These are phyloP conservation scores for Ceratocystis cubensis DNA, from an alignment of 2,329 filamentous ascomycete species.

Conservation along the genomic window DNA sequence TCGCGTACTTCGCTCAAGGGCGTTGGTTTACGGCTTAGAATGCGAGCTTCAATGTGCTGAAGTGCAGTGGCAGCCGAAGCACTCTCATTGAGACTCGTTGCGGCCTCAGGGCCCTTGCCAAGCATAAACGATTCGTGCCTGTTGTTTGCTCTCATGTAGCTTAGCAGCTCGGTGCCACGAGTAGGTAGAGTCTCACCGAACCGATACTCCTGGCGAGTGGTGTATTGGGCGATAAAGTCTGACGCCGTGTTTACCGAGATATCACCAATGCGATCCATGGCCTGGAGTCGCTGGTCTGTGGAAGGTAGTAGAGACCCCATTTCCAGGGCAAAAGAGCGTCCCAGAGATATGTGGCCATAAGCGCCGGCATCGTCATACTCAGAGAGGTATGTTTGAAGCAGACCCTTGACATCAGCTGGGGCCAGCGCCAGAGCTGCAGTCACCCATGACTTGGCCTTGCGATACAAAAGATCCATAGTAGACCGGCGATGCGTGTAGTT, in stretches of 20 bases:
- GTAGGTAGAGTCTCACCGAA: conserved; percentile 66
- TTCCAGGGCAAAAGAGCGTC: conserved; percentile 85
- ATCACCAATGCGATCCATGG: conserved; percentile 62
- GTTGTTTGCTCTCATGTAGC: conserved; percentile 37
- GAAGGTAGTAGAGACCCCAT: conserved; percentile 77
- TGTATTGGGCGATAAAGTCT: conserved; percentile 94
- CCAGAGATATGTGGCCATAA: conserved; percentile 84
- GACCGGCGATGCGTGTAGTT: conserved; percentile 70
- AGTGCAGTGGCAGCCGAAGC: conserved; percentile 53
- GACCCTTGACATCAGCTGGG: conserved; percentile 83
- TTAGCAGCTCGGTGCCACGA: conserved; percentile 53
- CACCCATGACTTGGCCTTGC: conserved; percentile 69
- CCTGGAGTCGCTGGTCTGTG: conserved; percentile 73
- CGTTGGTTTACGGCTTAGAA: conserved; percentile 55
- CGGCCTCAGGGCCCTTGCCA: conserved; percentile 31
- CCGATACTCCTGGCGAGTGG: conserved; percentile 87
- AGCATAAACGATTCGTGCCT: conserved; percentile 42
- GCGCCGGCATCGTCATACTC: conserved; percentile 78
- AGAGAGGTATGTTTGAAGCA: conserved; percentile 91
- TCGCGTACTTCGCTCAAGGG: conserved; percentile 65
- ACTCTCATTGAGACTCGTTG: conserved; percentile 31
- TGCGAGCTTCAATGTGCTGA: conserved; percentile 57
- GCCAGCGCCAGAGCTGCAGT: conserved; percentile 68
- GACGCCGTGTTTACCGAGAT: conserved; percentile 80
- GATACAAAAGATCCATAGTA: conserved; percentile 67